Conservation (phyloP, 352 stramenopile species). For the Globisporangium apiculatum region DNA sequence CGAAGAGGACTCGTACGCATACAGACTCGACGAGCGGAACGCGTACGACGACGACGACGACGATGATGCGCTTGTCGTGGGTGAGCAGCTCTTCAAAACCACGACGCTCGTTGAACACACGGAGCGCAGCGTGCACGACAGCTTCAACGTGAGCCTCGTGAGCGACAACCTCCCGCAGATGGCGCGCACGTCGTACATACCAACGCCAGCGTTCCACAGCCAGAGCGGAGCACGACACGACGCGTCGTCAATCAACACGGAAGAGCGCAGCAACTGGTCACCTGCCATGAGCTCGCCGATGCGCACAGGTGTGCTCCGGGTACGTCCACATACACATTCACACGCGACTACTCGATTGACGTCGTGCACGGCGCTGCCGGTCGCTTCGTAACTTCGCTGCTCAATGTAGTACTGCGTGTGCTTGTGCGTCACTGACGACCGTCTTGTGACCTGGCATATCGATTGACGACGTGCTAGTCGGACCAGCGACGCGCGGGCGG, state of each 20-base stretch:
- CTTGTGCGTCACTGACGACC: neutral
- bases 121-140: slow-evolving; percentile 36
- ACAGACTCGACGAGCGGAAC: slow-evolving; percentile 3
- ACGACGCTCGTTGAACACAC: slow-evolving; percentile 45
- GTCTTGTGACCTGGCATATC: neutral
- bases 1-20: slow-evolving; percentile 14
- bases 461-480: slow-evolving; percentile 4
- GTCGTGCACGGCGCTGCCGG: too few relatives aligned
- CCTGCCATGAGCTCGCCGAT: slow-evolving; percentile 46
- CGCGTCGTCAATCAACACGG: slow-evolving; percentile 41
- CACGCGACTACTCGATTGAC: too few relatives aligned
- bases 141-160: slow-evolving; percentile 46
- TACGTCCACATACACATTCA: slow-evolving; percentile 7
- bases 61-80: slow-evolving; percentile 33
- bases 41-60: slow-evolving; percentile 17
- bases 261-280: slow-evolving; percentile 42
- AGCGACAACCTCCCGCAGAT: slow-evolving; percentile 60
- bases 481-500: slow-evolving; percentile 10
- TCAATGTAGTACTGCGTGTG: slow-evolving; percentile 1
- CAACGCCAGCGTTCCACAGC: slow-evolving; percentile 21
- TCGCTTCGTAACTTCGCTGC: too few relatives aligned
- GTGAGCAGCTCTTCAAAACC: slow-evolving; percentile 66
- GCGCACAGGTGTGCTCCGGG: slow-evolving; percentile 39
- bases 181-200: slow-evolving; percentile 59
- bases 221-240: slow-evolving; percentile 25